phyloP scores from a whole-genome alignment of 495 filamentous ascomycete species.

The Tuber borchii region DNA sequence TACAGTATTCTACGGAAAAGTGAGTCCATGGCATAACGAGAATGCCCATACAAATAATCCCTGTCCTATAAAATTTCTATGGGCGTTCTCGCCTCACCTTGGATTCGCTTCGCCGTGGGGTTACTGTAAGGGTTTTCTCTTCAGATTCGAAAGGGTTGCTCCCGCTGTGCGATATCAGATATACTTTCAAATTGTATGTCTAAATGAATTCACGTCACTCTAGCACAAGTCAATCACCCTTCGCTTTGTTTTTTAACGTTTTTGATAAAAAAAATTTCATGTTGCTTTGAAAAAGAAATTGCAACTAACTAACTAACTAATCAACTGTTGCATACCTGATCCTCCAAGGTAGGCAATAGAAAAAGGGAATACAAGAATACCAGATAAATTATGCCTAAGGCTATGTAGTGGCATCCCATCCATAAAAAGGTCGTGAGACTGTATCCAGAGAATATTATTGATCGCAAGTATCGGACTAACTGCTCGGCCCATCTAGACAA shows the following conservation, averaged over 20 bases:
- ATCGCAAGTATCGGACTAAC: not conserved
- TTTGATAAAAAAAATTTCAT: not conserved
- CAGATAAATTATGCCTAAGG: not conserved
- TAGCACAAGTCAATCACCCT: not conserved
- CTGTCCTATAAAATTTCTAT: no score
- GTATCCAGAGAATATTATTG: not conserved
- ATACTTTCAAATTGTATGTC: not conserved
- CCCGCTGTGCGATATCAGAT: not conserved
- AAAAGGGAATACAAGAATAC: not conserved
- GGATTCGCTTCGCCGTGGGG: no score
- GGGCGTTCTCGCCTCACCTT: no score
- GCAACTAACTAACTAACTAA: not conserved
- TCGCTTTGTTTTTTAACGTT: not conserved
- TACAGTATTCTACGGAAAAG: no score
- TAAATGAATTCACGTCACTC: not conserved
- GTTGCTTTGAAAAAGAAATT: not conserved
- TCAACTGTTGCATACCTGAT: not conserved
- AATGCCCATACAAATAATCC: no score
- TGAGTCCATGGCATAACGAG: no score
- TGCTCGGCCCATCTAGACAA: constrained; percentile 7
- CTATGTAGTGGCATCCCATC: not conserved
- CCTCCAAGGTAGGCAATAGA: not conserved
- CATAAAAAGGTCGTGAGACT: not conserved
- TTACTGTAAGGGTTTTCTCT: not conserved
- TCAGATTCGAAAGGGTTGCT: not conserved